Percentiles rank a stretch among this genome's conserved stretches.
These are phyloP conservation scores for Globisporangium spiculum DNA, from an alignment of 352 stramenopile species.

Conservation along the genomic window DNA sequence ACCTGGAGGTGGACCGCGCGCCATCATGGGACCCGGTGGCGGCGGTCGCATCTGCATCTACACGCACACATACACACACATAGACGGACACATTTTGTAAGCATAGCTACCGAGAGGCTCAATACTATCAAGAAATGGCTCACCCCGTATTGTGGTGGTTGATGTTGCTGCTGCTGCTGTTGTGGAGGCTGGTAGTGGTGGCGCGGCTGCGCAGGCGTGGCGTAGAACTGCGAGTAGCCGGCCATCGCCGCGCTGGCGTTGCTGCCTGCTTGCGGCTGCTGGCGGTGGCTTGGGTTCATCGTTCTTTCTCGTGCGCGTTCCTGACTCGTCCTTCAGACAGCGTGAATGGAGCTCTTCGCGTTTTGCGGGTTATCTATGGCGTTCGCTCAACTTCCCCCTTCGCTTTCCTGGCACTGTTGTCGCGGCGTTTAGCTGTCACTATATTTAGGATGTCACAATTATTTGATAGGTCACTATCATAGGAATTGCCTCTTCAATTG, in stretches of 20 bases:
- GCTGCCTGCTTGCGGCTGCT: slow-evolving; percentile 27
- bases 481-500: not conserved
- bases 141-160: slow-evolving; percentile 11
- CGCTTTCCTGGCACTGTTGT: not conserved
- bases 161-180: slow-evolving; percentile 11
- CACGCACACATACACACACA: not conserved
- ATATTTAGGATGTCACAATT: not conserved
- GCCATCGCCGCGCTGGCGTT: slow-evolving; percentile 46
- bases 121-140: not conserved
- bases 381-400: slow-evolving; percentile 1
- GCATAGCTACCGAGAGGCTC: not conserved
- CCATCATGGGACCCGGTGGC: slow-evolving; percentile 27
- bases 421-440: not conserved
- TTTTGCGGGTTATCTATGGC: not conserved
- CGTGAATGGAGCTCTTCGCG: not conserved
- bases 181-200: slow-evolving; percentile 7
- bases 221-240: slow-evolving; percentile 71
- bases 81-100: not conserved
- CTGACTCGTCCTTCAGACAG: not conserved
- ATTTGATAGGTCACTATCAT: not conserved
- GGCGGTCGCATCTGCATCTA: slow-evolving; percentile 29
- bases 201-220: slow-evolving; percentile 21
- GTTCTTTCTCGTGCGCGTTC: not conserved
- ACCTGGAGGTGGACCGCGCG: slow-evolving; percentile 13
- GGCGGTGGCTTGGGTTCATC: slow-evolving; percentile 35